A percentile compares a stretch with the other conserved stretches of the same genome.
These are phyloP conservation scores for Neurospora sp. DNA, from an alignment of 495 filamentous ascomycete genomes.

Conservation along the genomic window DNA sequence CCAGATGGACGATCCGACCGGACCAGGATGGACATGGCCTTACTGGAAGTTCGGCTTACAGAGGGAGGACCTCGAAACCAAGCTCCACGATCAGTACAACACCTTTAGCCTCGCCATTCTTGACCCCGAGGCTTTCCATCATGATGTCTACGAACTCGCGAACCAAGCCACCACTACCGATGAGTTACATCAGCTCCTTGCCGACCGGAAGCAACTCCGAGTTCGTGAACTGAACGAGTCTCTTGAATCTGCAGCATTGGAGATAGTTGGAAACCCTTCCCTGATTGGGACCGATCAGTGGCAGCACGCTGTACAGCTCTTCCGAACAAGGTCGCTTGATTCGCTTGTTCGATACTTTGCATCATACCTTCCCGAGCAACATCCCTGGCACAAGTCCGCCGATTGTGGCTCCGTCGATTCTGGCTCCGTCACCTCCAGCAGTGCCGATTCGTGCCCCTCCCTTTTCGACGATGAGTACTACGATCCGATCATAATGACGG, in stretches of 20 bases:
- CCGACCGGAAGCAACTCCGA: constrained; percentile 35
- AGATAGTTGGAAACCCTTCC: constrained; percentile 41
- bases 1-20: constrained; percentile 33
- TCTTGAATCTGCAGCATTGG: constrained; percentile 38
- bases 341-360: constrained; percentile 42
- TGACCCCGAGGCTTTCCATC: constrained; percentile 32
- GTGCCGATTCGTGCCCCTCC: constrained; percentile 12
- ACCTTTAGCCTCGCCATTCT: constrained; percentile 27
- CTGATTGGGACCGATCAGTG: constrained; percentile 42
- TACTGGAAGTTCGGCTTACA: constrained; percentile 40
- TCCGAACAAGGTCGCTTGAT: constrained; percentile 40
- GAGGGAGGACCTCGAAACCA: constrained; percentile 29
- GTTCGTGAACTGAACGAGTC: constrained; percentile 36
- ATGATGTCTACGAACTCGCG: constrained; percentile 37
- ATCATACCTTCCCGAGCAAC: constrained; percentile 37
- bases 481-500: constrained; percentile 27
- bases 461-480: constrained; percentile 31
- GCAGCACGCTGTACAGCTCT: constrained; percentile 40
- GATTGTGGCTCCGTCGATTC: constrained; percentile 8
- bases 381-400: constrained; percentile 24
- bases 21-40: constrained; percentile 32
- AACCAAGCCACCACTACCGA: constrained; percentile 27
- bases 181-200: constrained; percentile 37
- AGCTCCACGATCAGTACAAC: constrained; percentile 33
- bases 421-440: constrained; percentile 17